Percentiles rank a stretch among this genome's conserved stretches.
These are phyloP conservation scores for Mucor velutinosus DNA, from an alignment of 371 early-diverging fungal species.

Conservation along the genomic window DNA sequence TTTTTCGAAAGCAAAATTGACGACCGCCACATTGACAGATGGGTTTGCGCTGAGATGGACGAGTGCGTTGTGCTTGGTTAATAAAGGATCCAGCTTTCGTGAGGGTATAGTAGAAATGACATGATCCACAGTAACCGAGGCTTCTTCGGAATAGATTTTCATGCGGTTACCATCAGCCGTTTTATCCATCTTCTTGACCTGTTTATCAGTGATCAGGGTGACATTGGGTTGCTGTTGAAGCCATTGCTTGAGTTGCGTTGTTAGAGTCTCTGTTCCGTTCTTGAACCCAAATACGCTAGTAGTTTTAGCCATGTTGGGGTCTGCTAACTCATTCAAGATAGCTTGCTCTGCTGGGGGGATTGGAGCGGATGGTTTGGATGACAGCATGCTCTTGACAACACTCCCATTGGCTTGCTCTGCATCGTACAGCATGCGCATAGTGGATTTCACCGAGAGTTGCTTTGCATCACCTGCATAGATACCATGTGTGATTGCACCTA, in stretches of 20 bases:
- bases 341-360: background rate
- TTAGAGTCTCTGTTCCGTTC: slow-evolving; percentile 75
- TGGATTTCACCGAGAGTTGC: slow-evolving; percentile 73
- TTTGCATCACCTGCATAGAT: slow-evolving; percentile 89
- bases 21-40: slow-evolving; percentile 79
- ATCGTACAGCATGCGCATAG: slow-evolving; percentile 67
- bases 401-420: slow-evolving; percentile 70
- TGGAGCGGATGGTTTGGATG: background rate
- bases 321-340: background rate
- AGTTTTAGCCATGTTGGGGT: slow-evolving; percentile 36
- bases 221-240: slow-evolving; percentile 54
- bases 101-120: slow-evolving; percentile 15
- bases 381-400: slow-evolving; percentile 34
- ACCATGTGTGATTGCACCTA: slow-evolving; percentile 89
- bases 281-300: slow-evolving; percentile 82
- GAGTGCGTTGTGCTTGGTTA: slow-evolving; percentile 3
- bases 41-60: slow-evolving; percentile 57
- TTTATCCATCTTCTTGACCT: slow-evolving; percentile 39
- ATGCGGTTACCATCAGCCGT: slow-evolving; percentile 21
- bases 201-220: slow-evolving; percentile 44
- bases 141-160: slow-evolving; percentile 19
- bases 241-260: slow-evolving; percentile 53
- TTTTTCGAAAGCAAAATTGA: slow-evolving; percentile 70
- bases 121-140: slow-evolving; percentile 13
- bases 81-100: slow-evolving; percentile 1